These are phyloP conservation scores for Oehlia diaphana DNA, from an alignment of 192 early-diverging fungal species.

Conservation along the genomic window DNA sequence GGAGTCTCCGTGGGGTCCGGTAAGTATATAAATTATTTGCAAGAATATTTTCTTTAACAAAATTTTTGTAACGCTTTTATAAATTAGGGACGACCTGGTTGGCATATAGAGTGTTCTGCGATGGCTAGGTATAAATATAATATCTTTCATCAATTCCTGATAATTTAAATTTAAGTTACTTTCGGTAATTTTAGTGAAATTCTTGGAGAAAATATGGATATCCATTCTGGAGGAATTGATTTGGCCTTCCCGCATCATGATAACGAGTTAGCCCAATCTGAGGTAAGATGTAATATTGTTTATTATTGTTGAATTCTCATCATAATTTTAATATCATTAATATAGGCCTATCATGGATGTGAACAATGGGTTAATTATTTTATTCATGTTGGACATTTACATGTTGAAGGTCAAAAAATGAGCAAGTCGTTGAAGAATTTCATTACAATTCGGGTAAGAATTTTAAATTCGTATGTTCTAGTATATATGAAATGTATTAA, in stretches of 20 bases:
- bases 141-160: not conserved
- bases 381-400: constrained; percentile 92
- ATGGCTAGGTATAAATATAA: constrained; percentile 69
- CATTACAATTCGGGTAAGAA: constrained; percentile 74
- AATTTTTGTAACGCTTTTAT: not conserved
- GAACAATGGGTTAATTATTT: constrained; percentile 99
- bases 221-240: constrained; percentile 96
- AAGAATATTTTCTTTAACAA: not conserved
- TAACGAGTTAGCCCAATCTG: constrained; percentile 95
- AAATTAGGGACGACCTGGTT: constrained; percentile 85
- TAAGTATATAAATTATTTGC: constrained; percentile 6
- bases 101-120: constrained; percentile 99
- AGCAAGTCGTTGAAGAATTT: constrained; percentile 99
- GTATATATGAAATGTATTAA: not conserved
- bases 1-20: constrained; percentile 86
- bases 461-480: constrained; percentile 4
- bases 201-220: constrained; percentile 84
- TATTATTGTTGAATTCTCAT: not conserved
- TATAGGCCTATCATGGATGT: constrained; percentile 75
- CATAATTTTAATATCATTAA: not conserved
- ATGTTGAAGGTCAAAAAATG: constrained; percentile 97
- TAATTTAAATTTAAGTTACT: not conserved
- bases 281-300: constrained; percentile 36
- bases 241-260: constrained; percentile 98
- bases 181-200: constrained; percentile 60